Evolutionary conservation across 441 rosid genomes (phyloP).

Genomic region (Arabidopsis lyrata): DNA sequence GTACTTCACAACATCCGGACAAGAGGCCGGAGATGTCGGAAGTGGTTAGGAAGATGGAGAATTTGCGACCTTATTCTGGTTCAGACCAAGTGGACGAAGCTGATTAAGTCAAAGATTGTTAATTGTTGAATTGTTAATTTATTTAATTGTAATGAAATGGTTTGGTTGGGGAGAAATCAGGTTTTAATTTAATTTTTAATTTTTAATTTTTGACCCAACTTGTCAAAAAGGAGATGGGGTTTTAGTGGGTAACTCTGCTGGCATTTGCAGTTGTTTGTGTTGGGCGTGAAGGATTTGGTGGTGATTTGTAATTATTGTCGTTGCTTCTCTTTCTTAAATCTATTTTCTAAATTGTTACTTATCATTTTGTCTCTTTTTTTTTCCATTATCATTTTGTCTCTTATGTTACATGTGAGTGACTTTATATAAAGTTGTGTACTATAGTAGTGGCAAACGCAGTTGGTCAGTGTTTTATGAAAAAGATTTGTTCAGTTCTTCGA

Average conservation of each 20-base stretch:
- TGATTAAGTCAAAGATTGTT: conserved; percentile 22
- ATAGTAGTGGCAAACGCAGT: conserved; percentile 4
- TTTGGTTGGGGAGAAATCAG: neutral
- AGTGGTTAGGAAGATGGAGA: conserved; percentile 68
- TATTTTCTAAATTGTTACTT: neutral
- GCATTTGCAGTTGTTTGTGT: conserved; percentile 36
- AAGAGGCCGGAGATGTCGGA: conserved; percentile 75
- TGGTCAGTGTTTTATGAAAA: conserved; percentile 16
- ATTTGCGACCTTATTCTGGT: conserved; percentile 45
- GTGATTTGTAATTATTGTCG: conserved; percentile 44
- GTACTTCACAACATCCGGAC: conserved; percentile 87
- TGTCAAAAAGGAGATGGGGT: conserved; percentile 16
- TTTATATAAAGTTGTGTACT: neutral
- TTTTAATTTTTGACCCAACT: conserved; percentile 30
- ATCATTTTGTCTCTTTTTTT: conserved; percentile 11
- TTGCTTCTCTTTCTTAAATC: conserved; percentile 5
- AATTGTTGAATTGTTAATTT: conserved; percentile 27
- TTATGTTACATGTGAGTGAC: neutral
- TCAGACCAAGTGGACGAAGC: conserved; percentile 43
- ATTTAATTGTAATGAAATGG: conserved; percentile 27
- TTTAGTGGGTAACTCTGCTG: conserved; percentile 33
- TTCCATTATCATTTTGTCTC: conserved; percentile 4
- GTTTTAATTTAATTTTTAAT: neutral
- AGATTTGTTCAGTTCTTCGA: neutral
- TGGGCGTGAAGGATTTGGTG: conserved; percentile 39